Conservation (phyloP, 140 eudicot genomes). For the Cichorium intybus region DNA sequence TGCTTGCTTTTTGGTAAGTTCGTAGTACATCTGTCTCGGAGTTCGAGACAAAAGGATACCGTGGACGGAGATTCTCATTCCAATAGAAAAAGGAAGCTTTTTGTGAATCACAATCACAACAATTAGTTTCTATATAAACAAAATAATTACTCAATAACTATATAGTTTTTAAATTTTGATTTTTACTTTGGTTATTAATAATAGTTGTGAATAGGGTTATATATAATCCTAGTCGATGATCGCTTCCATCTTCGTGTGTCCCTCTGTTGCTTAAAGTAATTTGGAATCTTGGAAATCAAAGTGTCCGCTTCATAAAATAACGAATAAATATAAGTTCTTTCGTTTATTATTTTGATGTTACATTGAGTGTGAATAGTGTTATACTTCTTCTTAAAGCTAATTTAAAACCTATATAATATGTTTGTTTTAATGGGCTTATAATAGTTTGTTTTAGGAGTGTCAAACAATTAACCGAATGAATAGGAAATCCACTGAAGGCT, state of each 20-base stretch:
- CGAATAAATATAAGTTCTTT: background rate
- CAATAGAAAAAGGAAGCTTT: constrained; percentile 4
- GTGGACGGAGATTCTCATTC: constrained; percentile 14
- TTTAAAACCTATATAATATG: background rate
- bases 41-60: constrained; percentile 1
- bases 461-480: no score
- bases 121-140: background rate
- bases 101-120: constrained; percentile 5
- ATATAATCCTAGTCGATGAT: constrained; percentile 19
- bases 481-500: background rate
- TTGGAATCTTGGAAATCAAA: background rate
- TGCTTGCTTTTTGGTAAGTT: constrained; percentile 37
- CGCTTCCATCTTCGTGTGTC: background rate
- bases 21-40: constrained; percentile 2
- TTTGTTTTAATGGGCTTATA: no score
- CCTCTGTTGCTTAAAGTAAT: constrained; percentile 11
- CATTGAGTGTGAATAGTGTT: no score
- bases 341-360: background rate
- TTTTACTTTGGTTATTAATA: background rate
- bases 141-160: background rate
- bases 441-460: no score
- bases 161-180: background rate
- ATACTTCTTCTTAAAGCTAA: background rate
- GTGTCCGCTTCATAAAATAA: background rate
- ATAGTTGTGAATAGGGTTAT: constrained; percentile 17